These are phyloP conservation scores for Pichia manshurica DNA, from an alignment of 805 yeast species.

Conservation along the genomic window DNA sequence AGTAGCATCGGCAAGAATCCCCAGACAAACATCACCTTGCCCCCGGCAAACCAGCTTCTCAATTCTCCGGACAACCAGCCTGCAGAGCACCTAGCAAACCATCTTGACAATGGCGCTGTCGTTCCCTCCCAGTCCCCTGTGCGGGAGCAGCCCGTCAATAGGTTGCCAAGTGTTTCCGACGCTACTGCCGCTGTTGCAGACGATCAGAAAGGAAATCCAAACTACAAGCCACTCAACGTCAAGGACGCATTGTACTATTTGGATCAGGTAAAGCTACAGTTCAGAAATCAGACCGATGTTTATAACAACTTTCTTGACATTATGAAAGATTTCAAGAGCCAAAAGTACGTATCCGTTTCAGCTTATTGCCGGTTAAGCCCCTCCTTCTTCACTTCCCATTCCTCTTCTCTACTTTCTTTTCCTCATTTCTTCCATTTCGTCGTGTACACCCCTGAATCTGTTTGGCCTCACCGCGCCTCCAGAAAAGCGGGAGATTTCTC, in stretches of 20 bases:
- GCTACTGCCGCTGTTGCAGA: constrained; percentile 15
- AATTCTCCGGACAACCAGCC: constrained; percentile 1
- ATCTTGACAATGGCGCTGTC: too few species aligned
- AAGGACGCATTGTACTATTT: constrained; percentile 93
- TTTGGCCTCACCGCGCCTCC: too few species aligned
- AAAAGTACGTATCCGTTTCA: constrained; percentile 51
- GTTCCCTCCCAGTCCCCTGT: too few species aligned
- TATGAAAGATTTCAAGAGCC: constrained; percentile 98
- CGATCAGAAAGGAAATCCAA: constrained; percentile 26
- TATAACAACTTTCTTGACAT: constrained; percentile 94
- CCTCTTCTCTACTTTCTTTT: too few species aligned
- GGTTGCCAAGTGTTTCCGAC: neutral
- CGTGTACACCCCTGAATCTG: too few species aligned
- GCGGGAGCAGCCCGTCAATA: neutral
- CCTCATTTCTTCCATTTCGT: too few species aligned
- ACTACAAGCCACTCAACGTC: constrained; percentile 81
- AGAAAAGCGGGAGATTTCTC: too few species aligned
- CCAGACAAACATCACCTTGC: constrained; percentile 6
- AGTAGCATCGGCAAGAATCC: neutral
- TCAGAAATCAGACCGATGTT: constrained; percentile 87
- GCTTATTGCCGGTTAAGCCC: neutral
- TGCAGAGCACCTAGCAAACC: too few species aligned
- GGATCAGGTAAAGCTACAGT: constrained; percentile 93
- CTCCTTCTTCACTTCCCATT: too few species aligned
- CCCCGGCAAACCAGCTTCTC: constrained; percentile 6